Evolutionary conservation across 768 basidiomycete species (phyloP).

Genomic region (Boletus tomentosulus): DNA sequence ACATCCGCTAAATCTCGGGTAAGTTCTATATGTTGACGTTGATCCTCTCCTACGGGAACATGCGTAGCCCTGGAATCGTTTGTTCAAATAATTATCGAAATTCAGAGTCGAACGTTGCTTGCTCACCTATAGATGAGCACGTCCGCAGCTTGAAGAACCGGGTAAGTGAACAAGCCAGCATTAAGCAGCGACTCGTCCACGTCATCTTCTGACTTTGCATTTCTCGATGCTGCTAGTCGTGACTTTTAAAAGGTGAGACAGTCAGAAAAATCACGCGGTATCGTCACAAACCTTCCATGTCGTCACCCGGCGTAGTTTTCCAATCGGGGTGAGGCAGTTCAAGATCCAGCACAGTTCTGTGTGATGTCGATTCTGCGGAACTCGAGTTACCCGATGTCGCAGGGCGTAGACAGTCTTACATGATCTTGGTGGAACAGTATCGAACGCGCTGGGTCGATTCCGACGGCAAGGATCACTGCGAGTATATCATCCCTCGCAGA

Average conservation of each 20-base stretch:
- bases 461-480: conserved; percentile 79
- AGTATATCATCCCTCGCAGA: conserved; percentile 71
- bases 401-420: conserved; percentile 38
- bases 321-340: conserved; percentile 79
- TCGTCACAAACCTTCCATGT: conserved; percentile 79
- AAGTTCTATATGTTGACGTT: conserved; percentile 90
- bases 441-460: conserved; percentile 72
- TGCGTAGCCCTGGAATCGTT: conserved; percentile 65
- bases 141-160: conserved; percentile 91
- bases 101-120: not conserved
- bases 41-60: conserved; percentile 96
- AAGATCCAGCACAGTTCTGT: conserved; percentile 88
- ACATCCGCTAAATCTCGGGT: conserved; percentile 75
- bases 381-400: not conserved
- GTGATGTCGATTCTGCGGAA: conserved; percentile 69
- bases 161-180: conserved; percentile 86
- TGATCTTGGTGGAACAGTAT: conserved; percentile 87
- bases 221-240: conserved; percentile 68
- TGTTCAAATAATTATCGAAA: not conserved
- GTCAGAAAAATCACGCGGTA: not conserved
- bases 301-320: conserved; percentile 85
- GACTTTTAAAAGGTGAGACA: conserved; percentile 42
- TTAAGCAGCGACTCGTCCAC: conserved; percentile 81
- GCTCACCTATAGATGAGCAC: conserved; percentile 78
- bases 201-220: conserved; percentile 70